Percentiles rank a stretch among this genome's conserved stretches.
Evolutionary conservation across 176 grass and related monocot genomes (phyloP).

Genomic region (Eragrostis nindensis): DNA sequence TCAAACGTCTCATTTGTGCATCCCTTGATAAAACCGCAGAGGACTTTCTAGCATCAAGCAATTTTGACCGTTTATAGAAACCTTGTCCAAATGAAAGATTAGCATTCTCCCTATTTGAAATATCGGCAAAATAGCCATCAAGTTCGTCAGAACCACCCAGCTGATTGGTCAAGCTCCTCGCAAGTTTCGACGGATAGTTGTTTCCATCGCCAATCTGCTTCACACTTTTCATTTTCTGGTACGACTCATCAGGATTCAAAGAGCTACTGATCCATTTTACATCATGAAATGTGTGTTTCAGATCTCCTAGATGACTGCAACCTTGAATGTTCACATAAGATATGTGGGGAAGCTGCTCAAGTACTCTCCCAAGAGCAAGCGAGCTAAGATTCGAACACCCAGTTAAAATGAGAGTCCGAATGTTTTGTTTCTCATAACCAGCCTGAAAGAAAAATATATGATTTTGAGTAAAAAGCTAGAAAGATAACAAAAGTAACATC

Average conservation of each 20-base stretch:
- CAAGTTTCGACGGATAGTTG: conserved; percentile 52
- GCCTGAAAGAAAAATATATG: conserved; percentile 65
- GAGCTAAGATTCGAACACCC: conserved; percentile 83
- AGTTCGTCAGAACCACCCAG: conserved; percentile 73
- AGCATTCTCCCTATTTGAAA: conserved; percentile 59
- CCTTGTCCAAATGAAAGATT: conserved; percentile 85
- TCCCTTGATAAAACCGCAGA: conserved; percentile 88
- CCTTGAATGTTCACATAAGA: conserved; percentile 79
- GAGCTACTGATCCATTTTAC: conserved; percentile 77
- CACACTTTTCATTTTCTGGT: conserved; percentile 73
- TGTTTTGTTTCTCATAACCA: conserved; percentile 77
- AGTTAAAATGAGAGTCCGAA: conserved; percentile 71
- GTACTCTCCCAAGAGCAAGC: conserved; percentile 61
- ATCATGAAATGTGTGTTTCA: conserved; percentile 77
- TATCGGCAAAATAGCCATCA: conserved; percentile 64
- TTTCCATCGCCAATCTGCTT: conserved; percentile 75
- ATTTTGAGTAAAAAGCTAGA: conserved; percentile 34
- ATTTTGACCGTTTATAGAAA: conserved; percentile 93
- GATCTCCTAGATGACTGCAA: conserved; percentile 83
- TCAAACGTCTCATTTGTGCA: conserved; percentile 94
- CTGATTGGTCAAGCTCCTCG: conserved; percentile 55
- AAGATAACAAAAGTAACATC: conserved; percentile 39
- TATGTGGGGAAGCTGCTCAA: conserved; percentile 68
- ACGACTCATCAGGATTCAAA: conserved; percentile 54
- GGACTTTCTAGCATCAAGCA: conserved; percentile 93